Evolutionary conservation across 345 rosid species (phyloP), one percentile per base, ranked within the genome.

Genomic region (Arabis hirsuta): DNA sequence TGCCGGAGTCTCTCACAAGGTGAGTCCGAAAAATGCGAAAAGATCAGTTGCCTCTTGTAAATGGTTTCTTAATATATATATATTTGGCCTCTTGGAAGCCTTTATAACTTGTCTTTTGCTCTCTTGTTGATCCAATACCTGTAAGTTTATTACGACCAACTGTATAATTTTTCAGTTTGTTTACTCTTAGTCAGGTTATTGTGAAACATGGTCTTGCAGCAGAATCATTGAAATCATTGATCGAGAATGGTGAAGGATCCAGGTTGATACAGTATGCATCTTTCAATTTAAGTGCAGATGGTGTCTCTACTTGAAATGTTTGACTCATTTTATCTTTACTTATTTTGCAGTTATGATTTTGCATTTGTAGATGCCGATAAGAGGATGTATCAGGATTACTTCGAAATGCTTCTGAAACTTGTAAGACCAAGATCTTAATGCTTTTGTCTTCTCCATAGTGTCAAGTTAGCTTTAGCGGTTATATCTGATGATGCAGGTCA

Each of bases 281-380:
- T 48, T 77, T 56, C 60, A 24, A 24, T 26, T 7, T 11, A 55
- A 24, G 4, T 66, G 26, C 24, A 3, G 46, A 34, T 13, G 32
- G 36, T 38, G 47, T 16, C 64, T 13, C 62, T 38, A 42, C 42
- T 65, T 54, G 19, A 55, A 26, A 55, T 55, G 20, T 52, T 69
- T 41, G 12, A 6, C 62, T 45, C n/a, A 9, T 60, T 22, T 46
- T 26, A 53, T 34, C 12, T 59, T 24, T 46, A 66, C 3, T 57
- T 66, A 41, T 56, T 68, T 68, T 58, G 55, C 81, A 93, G 98
- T 81, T 94, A 84, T 76, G 98, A 94, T 84, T 94, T 94, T 81
- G 97, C 98, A 70, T 90, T 94, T 79, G 86, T 94, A 26, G 97
- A 91, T 88, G 97, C 97, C 7, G 97, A 94, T 76, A 94, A 94